Evolutionary conservation across 1,139 yeast species (phyloP).

Genomic region (Taiozyma onychis): DNA sequence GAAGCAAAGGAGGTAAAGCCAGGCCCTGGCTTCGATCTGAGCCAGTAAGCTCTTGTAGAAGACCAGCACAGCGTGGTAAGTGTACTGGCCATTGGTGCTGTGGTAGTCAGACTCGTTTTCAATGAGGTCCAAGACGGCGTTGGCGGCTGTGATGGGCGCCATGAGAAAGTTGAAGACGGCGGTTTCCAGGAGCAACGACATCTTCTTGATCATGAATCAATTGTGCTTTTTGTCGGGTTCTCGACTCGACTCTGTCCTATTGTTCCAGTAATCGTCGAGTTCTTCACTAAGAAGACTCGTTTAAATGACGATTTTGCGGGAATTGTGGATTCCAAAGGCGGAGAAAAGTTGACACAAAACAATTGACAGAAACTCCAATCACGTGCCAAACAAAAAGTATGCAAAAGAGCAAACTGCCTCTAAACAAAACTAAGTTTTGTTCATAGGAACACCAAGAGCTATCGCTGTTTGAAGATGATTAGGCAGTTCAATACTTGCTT

Average conservation of each 20-base stretch:
- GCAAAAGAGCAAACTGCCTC: no score
- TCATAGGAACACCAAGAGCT: no score
- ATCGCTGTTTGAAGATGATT: no score
- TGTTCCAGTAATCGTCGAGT: no score
- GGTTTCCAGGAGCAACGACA: not conserved
- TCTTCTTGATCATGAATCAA: not conserved
- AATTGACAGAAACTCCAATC: not conserved
- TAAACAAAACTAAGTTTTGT: no score
- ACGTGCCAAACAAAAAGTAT: no score
- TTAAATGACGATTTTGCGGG: no score
- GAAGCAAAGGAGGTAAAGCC: not conserved
- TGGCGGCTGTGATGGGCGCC: conserved; percentile 3
- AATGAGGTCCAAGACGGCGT: conserved; percentile 5
- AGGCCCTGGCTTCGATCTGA: not conserved
- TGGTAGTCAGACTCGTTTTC: conserved; percentile 6
- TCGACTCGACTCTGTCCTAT: not conserved
- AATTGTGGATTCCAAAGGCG: not conserved
- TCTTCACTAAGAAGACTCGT: no score
- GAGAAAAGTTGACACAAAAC: not conserved
- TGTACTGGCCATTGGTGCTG: not conserved
- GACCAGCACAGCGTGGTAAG: not conserved
- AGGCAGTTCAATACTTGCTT: no score
- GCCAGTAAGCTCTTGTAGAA: not conserved
- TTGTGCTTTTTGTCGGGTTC: no score
- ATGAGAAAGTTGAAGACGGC: conserved; percentile 1